phyloP scores from a whole-genome alignment of 352 stramenopile genomes.

The Pythium coloratum region DNA sequence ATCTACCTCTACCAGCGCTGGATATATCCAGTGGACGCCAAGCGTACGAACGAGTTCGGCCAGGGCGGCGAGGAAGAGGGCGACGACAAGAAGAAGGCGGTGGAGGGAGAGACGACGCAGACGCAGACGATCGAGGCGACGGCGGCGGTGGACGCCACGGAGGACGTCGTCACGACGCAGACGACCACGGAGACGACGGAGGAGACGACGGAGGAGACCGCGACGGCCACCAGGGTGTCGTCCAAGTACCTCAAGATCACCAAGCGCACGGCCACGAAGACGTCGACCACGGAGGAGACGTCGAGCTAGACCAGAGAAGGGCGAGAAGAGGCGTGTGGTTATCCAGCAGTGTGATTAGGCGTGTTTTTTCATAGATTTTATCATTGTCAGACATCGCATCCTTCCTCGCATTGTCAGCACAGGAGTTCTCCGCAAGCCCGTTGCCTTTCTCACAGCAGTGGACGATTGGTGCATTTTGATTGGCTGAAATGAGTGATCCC shows the following conservation, averaged over 20 bases:
- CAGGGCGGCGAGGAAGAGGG: conserved; percentile 72
- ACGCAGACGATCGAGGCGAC: conserved; percentile 26
- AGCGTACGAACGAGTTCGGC: conserved; percentile 93
- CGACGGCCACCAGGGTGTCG: conserved; percentile 9
- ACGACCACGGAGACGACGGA: conserved; percentile 21
- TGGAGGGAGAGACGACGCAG: neutral
- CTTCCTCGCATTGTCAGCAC: no score
- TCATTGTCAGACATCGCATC: no score
- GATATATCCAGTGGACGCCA: conserved; percentile 94
- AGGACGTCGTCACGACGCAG: conserved; percentile 19
- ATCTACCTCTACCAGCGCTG: conserved; percentile 99
- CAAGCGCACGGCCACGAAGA: conserved; percentile 11
- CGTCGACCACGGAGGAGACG: neutral
- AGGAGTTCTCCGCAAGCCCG: no score
- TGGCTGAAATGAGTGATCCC: no score
- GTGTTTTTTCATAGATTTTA: no score
- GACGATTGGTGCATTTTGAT: no score
- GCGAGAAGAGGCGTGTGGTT: no score
- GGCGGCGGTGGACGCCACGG: neutral
- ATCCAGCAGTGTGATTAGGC: no score
- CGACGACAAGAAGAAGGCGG: conserved; percentile 5
- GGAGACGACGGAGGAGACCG: conserved; percentile 16
- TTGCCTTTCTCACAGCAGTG: no score
- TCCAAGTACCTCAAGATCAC: conserved; percentile 30
- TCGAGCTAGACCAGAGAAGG: neutral